Evolutionary conservation across 768 basidiomycete genomes (phyloP).

Genomic region (Hydnum rufescens): DNA sequence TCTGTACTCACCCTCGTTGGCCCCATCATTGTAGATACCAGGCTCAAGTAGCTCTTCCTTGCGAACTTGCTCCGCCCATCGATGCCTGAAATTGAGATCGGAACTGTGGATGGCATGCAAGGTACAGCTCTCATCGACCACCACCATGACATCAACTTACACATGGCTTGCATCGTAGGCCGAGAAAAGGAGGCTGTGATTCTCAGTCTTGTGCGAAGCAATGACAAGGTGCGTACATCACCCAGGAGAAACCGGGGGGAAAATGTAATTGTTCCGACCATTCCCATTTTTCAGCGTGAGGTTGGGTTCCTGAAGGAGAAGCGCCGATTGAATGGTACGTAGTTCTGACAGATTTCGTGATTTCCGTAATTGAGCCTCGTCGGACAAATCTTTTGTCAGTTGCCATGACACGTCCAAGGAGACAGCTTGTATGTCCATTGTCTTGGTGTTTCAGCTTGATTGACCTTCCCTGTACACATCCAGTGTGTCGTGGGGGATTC

Average conservation of each 20-base stretch:
- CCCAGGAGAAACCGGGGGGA: no score
- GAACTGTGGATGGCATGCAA: slow-evolving; percentile 93
- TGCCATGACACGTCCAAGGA: slow-evolving; percentile 79
- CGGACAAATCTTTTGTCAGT: slow-evolving; percentile 23
- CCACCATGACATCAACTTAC: neutral
- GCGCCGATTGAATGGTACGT: slow-evolving; percentile 65
- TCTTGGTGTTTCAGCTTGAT: neutral
- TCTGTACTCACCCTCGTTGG: no score
- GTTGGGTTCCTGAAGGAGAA: slow-evolving; percentile 92
- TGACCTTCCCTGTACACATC: neutral
- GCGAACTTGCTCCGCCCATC: slow-evolving; percentile 50
- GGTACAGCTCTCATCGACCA: slow-evolving; percentile 15
- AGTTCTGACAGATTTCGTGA: no score
- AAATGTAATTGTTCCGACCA: no score
- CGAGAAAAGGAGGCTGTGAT: slow-evolving; percentile 89
- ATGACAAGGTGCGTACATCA: slow-evolving; percentile 36
- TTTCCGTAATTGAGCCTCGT: no score
- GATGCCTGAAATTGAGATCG: slow-evolving; percentile 54
- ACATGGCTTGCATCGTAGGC: slow-evolving; percentile 15
- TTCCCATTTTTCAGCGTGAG: slow-evolving; percentile 42
- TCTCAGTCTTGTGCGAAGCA: slow-evolving; percentile 82
- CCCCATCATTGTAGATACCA: slow-evolving; percentile 41
- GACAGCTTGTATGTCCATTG: slow-evolving; percentile 52
- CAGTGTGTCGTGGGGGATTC: slow-evolving; percentile 92
- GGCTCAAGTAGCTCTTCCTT: slow-evolving; percentile 76